These are phyloP conservation scores for Dipodascus albidus DNA, from an alignment of 805 yeast species.

Conservation along the genomic window DNA sequence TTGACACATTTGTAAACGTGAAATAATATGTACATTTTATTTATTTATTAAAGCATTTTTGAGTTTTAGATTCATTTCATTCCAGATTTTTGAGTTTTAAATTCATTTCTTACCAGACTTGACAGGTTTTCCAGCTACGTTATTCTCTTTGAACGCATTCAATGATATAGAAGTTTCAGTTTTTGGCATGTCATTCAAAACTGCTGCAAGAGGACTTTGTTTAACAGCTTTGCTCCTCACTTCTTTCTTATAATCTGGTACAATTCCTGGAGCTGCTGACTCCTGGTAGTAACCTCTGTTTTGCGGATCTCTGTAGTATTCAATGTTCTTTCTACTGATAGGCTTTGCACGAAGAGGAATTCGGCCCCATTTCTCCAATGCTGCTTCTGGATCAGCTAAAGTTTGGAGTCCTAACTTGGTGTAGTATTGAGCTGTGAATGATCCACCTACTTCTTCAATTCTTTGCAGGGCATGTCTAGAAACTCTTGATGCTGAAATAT, in stretches of 20 bases:
- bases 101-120: constrained; percentile 6
- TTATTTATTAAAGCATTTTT: too few relatives aligned
- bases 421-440: constrained; percentile 61
- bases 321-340: constrained; percentile 65
- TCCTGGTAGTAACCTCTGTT: constrained; percentile 72
- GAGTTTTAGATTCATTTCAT: too few relatives aligned
- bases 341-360: constrained; percentile 83
- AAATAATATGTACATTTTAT: not conserved
- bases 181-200: constrained; percentile 4
- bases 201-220: constrained; percentile 11
- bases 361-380: constrained; percentile 58
- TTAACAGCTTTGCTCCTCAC: constrained; percentile 5
- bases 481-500: constrained; percentile 76
- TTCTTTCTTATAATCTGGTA: constrained; percentile 10
- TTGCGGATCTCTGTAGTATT: constrained; percentile 58
- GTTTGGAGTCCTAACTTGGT: constrained; percentile 58
- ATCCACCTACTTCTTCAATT: constrained; percentile 64
- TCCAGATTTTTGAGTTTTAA: too few relatives aligned
- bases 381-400: constrained; percentile 64
- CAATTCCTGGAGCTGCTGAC: constrained; percentile 38
- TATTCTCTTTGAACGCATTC: constrained; percentile 1
- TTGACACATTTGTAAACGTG: too few relatives aligned
- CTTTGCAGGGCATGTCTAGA: constrained; percentile 59
- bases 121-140: constrained; percentile 4
- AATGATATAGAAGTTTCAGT: constrained; percentile 1